Percentiles rank a stretch among this genome's conserved stretches.
phyloP scores from a whole-genome alignment of 768 basidiomycete genomes.

The Rhizopogon vesiculosus region DNA sequence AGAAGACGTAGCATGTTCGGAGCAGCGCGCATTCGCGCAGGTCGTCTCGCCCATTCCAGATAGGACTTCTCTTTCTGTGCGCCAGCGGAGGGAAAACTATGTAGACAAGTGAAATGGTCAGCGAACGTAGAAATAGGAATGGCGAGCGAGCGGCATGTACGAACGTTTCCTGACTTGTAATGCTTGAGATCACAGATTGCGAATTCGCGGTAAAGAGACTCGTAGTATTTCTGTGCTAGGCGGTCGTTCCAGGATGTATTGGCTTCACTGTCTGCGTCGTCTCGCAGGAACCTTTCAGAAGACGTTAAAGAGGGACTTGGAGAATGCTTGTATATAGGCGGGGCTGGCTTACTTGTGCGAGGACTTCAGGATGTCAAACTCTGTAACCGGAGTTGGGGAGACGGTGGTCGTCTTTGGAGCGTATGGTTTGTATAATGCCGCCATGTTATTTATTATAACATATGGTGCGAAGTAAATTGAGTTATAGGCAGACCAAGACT shows the following conservation, averaged over 20 bases:
- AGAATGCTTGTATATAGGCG: not conserved
- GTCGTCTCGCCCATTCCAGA: constrained; percentile 81
- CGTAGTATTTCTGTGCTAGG: constrained; percentile 86
- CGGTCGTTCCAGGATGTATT: constrained; percentile 70
- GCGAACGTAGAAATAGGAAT: not conserved
- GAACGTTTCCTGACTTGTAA: constrained; percentile 86
- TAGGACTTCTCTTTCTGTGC: constrained; percentile 88
- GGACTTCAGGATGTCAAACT: constrained; percentile 74
- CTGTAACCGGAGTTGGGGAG: constrained; percentile 26
- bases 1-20: constrained; percentile 44
- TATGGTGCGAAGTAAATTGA: not conserved
- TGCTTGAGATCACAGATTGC: constrained; percentile 93
- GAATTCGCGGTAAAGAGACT: constrained; percentile 85
- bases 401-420: constrained; percentile 2
- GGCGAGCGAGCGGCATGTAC: constrained; percentile 16
- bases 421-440: constrained; percentile 14
- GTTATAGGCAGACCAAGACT: no score
- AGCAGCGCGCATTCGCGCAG: constrained; percentile 87
- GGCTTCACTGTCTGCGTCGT: constrained; percentile 42
- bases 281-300: constrained; percentile 65
- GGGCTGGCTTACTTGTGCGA: constrained; percentile 53
- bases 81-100: constrained; percentile 89
- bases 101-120: not conserved
- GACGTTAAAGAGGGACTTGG: not conserved
- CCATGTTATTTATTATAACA: not conserved